Base-by-base conservation (phyloP, 768 basidiomycete genomes). In the Suillus lakei region DNA sequence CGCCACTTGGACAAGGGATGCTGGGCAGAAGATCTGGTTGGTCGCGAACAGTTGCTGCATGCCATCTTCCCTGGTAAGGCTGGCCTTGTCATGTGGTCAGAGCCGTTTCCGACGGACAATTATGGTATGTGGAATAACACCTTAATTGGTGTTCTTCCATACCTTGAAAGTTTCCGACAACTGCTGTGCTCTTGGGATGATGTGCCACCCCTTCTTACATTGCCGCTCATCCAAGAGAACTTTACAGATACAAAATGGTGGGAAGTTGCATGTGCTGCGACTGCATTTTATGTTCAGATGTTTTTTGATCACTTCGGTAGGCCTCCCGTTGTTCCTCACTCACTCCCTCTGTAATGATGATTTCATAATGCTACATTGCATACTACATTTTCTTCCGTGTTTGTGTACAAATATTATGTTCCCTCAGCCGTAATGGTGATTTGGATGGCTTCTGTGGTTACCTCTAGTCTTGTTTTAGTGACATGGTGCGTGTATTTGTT, bases 1-100 rank as follows among this genome's bases (percentile, higher is more conserved):
- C 34, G 34, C 41, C 66, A 72, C n/a, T n/a, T n/a, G n/a, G n/a
- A 58, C 71, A 3, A 26, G 64, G 16, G 64, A 68, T 16, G 39
- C 56, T 50, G 60, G 13, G 48, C 21, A 44, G 59, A 64, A 16
- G 48, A 21, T 21, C 48, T 28, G 28, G 48, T 50, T 50, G 48
- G 28, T n/a, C 48, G 48, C n/a, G n/a, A 28, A 28, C n/a, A 50
- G 28, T 28, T 50, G 48, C 28, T 50, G 28, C 12, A 50, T 28
- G 21, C 48, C 48, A 50, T 50, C 28, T 50, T 50, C 48, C 48
- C 48, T 21, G 48, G 48, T 50, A 10, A 50, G 48, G 48, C n/a
- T n/a, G 48, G 48, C 28, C 28, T 50, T 21, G 48, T 50, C 21
- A 50, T 50, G 48, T 50, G 48, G 48, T 50, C 10, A 10, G 48